Percentiles rank a stretch among this genome's conserved stretches.
Conservation (phyloP, 352 stramenopile species). For the Globisporangium takayamanum region DNA sequence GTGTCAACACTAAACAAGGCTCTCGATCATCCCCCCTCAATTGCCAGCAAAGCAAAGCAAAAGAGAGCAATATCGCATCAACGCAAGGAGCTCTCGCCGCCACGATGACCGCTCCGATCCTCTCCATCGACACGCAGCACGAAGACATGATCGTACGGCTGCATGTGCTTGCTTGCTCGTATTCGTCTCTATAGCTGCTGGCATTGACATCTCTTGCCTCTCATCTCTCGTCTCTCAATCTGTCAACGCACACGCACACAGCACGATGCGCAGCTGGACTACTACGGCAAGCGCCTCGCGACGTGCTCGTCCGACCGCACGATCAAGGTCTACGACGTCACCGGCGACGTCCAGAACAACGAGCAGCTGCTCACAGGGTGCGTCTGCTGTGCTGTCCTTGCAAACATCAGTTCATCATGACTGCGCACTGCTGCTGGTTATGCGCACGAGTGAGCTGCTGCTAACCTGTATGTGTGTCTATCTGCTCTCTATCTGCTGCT, state of each 20-base stretch:
- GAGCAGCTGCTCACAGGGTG: conserved; percentile 82
- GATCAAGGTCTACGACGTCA: conserved; percentile 97
- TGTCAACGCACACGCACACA: conserved; percentile 12
- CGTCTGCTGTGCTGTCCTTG: not conserved
- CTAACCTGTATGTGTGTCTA: not conserved
- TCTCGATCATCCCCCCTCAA: not conserved
- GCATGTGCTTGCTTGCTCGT: not conserved
- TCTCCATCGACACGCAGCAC: conserved; percentile 96
- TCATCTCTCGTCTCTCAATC: not conserved
- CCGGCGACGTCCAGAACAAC: conserved; percentile 86
- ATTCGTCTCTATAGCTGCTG: conserved; percentile 11
- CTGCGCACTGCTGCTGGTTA: not conserved
- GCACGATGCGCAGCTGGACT: conserved; percentile 98
- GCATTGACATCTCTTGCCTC: not conserved
- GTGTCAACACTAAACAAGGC: too few relatives aligned
- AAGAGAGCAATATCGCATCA: conserved; percentile 5
- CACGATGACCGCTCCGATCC: conserved; percentile 77
- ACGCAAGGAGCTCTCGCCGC: not conserved
- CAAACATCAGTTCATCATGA: too few relatives aligned
- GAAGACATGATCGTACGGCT: conserved; percentile 93
- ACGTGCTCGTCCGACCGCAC: conserved; percentile 97
- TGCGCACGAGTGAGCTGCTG: conserved; percentile 2
- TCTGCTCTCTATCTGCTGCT: not conserved
- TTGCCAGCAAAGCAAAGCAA: conserved; percentile 22
- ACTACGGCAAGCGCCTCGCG: conserved; percentile 98